Evolutionary conservation across 345 rosid species (phyloP), one percentile per base, ranked within the genome.

Genomic region (Citrus australasica): DNA sequence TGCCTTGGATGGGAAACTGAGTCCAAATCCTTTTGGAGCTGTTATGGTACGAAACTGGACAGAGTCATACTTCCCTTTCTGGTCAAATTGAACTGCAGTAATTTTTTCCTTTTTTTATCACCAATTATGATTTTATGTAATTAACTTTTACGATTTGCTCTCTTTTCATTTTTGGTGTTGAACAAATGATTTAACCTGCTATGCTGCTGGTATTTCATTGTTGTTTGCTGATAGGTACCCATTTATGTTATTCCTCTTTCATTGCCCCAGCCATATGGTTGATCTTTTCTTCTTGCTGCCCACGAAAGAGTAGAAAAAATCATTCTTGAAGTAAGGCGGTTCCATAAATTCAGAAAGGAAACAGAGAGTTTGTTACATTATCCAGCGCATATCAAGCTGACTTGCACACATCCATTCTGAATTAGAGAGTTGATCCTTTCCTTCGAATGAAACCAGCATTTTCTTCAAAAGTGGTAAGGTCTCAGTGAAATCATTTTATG

Each of bases 291-390:
- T 78, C 62, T 22, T 64, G 28, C 24, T 84, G 5, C 42, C 66
- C 48, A 11, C 22, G 69, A 69, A 94, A 95, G 97, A 70, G 84
- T 89, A 72, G 95, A 46, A 46, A 46, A 11, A 93, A 82, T 94
- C 95, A 0, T 94, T 93, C 75, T 90, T 96, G 58, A 93, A 90
- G 85, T 84, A 92, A 67, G 98, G 97, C 75, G 94, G 90, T 83
- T 92, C 97, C 40, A 88, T 93, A 74, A 93, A 93, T 69, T 94
- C 90, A 74, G 92, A 90, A 87, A 90, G 89, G 84, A 86, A 87
- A 87, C 82, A 92, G 90, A 25, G 76, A 72, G 85, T 87, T 74
- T 91, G 93, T 79, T 93, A 88, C 81, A 81, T 93, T 77, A 88
- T 81, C 35, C 98, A 93, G 71, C 92, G 88, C 48, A 84, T 93